phyloP scores from a whole-genome alignment of 495 filamentous ascomycete genomes.

The Trichoderma reesei region DNA sequence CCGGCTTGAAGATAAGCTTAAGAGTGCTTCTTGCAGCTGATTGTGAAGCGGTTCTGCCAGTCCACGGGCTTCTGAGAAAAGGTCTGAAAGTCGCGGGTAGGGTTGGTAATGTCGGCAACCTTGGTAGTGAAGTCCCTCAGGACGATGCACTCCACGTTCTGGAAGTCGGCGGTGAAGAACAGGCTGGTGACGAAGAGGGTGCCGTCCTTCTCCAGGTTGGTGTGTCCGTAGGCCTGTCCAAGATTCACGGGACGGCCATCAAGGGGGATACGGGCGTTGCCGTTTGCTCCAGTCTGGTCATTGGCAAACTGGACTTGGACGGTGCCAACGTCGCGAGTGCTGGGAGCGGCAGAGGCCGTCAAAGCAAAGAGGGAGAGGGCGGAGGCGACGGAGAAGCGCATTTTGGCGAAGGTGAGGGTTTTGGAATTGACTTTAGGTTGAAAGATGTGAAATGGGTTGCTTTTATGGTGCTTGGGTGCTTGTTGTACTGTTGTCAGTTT shows the following conservation, averaged over 20 bases:
- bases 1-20: not conserved
- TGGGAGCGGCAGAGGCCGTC: not conserved
- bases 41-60: not conserved
- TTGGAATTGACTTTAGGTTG: not conserved
- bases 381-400: not conserved
- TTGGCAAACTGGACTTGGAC: not conserved
- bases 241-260: not conserved
- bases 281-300: not conserved
- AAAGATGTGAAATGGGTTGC: not conserved
- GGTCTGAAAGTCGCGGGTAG: not conserved
- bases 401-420: not conserved
- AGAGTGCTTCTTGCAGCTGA: not conserved
- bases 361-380: not conserved
- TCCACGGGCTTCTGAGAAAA: conserved; percentile 3
- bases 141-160: not conserved
- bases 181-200: not conserved
- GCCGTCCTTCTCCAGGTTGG: not conserved
- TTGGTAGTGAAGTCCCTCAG: not conserved
- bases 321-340: not conserved
- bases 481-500: not conserved
- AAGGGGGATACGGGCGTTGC: not conserved
- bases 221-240: not conserved
- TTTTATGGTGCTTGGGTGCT: not conserved
- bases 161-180: not conserved
- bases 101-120: not conserved